Evolutionary conservation across 441 rosid species (phyloP).

Genomic region (Jatropha multifida): DNA sequence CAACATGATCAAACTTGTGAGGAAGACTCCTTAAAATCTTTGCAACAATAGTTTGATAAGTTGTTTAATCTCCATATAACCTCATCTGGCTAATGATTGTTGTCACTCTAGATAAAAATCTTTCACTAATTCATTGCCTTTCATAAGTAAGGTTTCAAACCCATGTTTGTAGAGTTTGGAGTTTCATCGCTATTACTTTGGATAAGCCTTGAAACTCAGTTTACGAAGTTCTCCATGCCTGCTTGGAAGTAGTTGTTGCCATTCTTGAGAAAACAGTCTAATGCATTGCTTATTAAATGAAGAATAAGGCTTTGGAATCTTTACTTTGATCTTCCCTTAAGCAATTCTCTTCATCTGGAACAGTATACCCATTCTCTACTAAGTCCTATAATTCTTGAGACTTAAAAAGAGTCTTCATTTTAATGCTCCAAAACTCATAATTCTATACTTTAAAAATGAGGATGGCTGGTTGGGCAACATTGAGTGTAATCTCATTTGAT

Average conservation of each 20-base stretch:
- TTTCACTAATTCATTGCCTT: background rate
- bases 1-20: too few species aligned
- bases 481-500: too few species aligned
- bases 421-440: too few species aligned
- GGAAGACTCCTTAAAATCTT: too few species aligned
- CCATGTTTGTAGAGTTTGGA: background rate
- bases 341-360: too few species aligned
- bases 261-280: background rate
- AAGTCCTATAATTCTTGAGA: too few species aligned
- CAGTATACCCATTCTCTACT: too few species aligned
- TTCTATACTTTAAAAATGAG: too few species aligned
- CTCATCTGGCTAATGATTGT: background rate
- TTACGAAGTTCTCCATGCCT: background rate
- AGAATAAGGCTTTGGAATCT: too few species aligned
- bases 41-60: background rate
- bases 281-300: background rate
- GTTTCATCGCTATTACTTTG: background rate
- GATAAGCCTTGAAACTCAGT: background rate
- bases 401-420: too few species aligned
- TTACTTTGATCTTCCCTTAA: too few species aligned
- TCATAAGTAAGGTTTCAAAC: background rate
- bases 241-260: background rate
- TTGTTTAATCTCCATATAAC: background rate
- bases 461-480: too few species aligned
- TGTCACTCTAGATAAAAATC: background rate